phyloP scores from a whole-genome alignment of 768 basidiomycete species.

The Chalciporus chontae region DNA sequence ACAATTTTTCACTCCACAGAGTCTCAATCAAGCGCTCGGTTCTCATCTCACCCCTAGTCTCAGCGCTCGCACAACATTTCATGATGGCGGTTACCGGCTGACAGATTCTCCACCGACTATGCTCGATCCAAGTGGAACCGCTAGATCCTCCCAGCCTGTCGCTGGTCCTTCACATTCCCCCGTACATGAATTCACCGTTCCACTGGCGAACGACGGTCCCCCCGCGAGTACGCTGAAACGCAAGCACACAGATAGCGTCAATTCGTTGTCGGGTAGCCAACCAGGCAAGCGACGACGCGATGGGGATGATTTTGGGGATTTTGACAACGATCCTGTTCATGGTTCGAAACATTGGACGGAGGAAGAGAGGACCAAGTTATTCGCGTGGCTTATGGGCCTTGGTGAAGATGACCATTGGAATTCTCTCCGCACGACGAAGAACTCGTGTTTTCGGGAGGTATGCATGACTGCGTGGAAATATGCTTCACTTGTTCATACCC shows the following conservation, averaged over 20 bases:
- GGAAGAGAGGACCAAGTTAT: constrained; percentile 75
- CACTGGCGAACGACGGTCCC: constrained; percentile 26
- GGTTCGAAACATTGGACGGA: constrained; percentile 86
- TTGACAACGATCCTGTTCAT: constrained; percentile 38
- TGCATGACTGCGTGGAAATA: constrained; percentile 2
- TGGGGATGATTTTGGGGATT: constrained; percentile 26
- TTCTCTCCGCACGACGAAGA: constrained; percentile 73
- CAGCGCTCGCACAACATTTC: constrained; percentile 30
- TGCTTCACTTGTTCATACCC: constrained; percentile 1
- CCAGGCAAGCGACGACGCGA: constrained; percentile 31
- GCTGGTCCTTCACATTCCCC: constrained; percentile 31
- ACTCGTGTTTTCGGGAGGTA: constrained; percentile 79
- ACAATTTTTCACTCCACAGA: constrained; percentile 31
- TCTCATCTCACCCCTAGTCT: constrained; percentile 44
- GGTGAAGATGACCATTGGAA: constrained; percentile 78
- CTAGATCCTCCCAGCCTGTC: constrained; percentile 26
- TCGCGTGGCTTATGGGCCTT: constrained; percentile 73
- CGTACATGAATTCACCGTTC: constrained; percentile 32
- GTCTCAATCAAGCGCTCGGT: constrained; percentile 60
- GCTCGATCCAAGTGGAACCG: constrained; percentile 24
- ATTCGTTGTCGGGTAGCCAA: constrained; percentile 18
- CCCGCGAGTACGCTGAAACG: constrained; percentile 32
- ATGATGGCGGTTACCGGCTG: constrained; percentile 27
- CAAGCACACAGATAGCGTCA: constrained; percentile 43
- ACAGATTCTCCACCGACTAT: constrained; percentile 33